Conservation (phyloP, 2,329 filamentous ascomycete genomes). For the Rugonectria rugulosa region DNA sequence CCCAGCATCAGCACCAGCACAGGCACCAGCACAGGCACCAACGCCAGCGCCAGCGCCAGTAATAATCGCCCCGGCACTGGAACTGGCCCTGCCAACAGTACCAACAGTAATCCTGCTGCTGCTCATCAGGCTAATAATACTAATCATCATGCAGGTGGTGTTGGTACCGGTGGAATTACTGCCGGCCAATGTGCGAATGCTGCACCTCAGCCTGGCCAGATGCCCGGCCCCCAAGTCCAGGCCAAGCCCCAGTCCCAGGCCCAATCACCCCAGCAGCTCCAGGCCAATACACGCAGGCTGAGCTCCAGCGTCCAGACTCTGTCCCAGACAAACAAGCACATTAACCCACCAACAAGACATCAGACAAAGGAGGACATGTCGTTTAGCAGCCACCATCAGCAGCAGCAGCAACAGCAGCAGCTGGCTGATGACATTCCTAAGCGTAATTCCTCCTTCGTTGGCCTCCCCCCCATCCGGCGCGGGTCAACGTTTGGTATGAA, state of each 20-base stretch:
- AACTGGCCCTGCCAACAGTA: too few relatives aligned
- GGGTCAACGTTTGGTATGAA: slow-evolving; percentile 62
- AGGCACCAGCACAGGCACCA: too few relatives aligned
- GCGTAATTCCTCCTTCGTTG: slow-evolving; percentile 60
- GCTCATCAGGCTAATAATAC: not conserved
- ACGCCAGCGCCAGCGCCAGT: too few relatives aligned
- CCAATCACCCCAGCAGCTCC: not conserved
- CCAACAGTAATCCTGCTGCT: too few relatives aligned
- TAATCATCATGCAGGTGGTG: not conserved
- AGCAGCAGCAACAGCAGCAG: not conserved
- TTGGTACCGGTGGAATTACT: too few relatives aligned
- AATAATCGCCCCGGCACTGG: too few relatives aligned
- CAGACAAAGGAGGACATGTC: slow-evolving; percentile 9
- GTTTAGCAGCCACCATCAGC: slow-evolving; percentile 13
- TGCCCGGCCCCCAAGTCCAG: not conserved
- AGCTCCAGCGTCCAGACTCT: slow-evolving; percentile 19
- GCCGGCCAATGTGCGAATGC: too few relatives aligned
- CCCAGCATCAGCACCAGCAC: too few relatives aligned
- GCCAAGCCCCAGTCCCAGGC: not conserved
- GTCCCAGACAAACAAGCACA: slow-evolving; percentile 25
- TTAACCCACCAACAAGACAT: not conserved
- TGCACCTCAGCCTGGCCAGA: not conserved
- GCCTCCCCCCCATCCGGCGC: slow-evolving; percentile 65
- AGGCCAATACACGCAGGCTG: not conserved
- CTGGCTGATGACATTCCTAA: slow-evolving; percentile 40